Conservation (phyloP, 2,329 filamentous ascomycete genomes). For the Aspergillus cejpii region DNA sequence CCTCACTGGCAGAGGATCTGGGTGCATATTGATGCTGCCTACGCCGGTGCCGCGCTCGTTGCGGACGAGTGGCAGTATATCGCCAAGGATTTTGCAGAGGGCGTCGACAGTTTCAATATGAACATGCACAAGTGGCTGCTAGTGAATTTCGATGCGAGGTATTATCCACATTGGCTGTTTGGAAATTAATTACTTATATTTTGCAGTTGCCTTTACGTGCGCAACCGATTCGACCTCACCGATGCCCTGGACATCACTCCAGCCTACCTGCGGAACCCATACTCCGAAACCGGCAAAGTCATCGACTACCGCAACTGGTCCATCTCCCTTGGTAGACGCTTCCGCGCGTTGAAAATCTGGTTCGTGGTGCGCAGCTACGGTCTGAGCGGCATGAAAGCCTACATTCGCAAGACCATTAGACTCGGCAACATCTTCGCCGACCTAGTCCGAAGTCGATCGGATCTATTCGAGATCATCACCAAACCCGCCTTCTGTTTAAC, state of each 20-base stretch:
- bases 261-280: slow-evolving; percentile 73
- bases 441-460: slow-evolving; percentile 52
- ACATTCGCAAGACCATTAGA: slow-evolving; percentile 62
- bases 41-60: slow-evolving; percentile 78
- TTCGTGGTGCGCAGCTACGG: slow-evolving; percentile 85
- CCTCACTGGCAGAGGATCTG: slow-evolving; percentile 57
- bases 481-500: slow-evolving; percentile 71
- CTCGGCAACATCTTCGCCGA: slow-evolving; percentile 64
- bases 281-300: slow-evolving; percentile 73
- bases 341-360: slow-evolving; percentile 89
- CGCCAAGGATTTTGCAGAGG: slow-evolving; percentile 49
- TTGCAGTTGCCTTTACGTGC: slow-evolving; percentile 70
- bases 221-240: slow-evolving; percentile 67
- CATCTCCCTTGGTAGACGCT: slow-evolving; percentile 82
- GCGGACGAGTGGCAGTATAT: slow-evolving; percentile 73
- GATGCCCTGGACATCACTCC: slow-evolving; percentile 71
- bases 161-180: slow-evolving; percentile 1
- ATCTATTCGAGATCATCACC: slow-evolving; percentile 70
- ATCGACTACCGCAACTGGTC: slow-evolving; percentile 98
- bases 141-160: slow-evolving; percentile 75
- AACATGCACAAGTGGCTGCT: slow-evolving; percentile 98
- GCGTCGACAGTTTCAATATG: slow-evolving; percentile 83
- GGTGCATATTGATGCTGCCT: slow-evolving; percentile 92
- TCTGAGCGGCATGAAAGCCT: slow-evolving; percentile 63
- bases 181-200: slow-evolving; percentile 4